Conservation (phyloP, 169 alveolate species). For the Blepharisma undulans region DNA sequence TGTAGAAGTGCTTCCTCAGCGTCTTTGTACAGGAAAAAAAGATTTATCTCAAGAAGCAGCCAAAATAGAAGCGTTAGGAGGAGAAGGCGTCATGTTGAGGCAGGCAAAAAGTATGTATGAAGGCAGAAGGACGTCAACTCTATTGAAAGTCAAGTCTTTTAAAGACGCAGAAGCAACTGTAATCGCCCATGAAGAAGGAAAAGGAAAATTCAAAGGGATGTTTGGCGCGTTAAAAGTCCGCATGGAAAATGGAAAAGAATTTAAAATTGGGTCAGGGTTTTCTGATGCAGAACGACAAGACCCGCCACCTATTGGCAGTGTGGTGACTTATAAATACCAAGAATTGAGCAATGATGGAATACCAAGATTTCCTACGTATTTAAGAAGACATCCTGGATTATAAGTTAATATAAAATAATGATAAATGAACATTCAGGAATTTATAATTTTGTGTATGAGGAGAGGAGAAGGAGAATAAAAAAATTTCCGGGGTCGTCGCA, state of each 20-base stretch:
- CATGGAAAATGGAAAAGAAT: conserved; percentile 55
- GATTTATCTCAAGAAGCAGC: conserved; percentile 57
- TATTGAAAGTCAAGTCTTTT: conserved; percentile 67
- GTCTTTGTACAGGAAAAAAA: conserved; percentile 50
- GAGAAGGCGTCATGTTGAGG: conserved; percentile 79
- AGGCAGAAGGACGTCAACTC: conserved; percentile 53
- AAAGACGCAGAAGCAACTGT: conserved; percentile 77
- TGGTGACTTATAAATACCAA: conserved; percentile 63
- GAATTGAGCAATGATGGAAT: conserved; percentile 64
- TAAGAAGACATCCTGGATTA: conserved; percentile 49
- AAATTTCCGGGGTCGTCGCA: background rate
- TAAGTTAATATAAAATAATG: background rate
- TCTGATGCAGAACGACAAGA: conserved; percentile 58
- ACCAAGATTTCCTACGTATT: conserved; percentile 74
- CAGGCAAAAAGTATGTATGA: conserved; percentile 73
- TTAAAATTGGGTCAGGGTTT: conserved; percentile 72
- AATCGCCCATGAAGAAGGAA: conserved; percentile 63
- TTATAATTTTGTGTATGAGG: background rate
- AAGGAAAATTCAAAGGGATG: conserved; percentile 61
- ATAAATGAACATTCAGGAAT: background rate
- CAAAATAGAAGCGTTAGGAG: conserved; percentile 46
- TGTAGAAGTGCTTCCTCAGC: conserved; percentile 57
- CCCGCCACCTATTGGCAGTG: conserved; percentile 73
- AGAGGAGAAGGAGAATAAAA: background rate
- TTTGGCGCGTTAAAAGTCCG: conserved; percentile 66